Percentiles rank a stretch among this genome's conserved stretches.
Conservation (phyloP, 345 rosid genomes). For the Moricandia arvensis region DNA sequence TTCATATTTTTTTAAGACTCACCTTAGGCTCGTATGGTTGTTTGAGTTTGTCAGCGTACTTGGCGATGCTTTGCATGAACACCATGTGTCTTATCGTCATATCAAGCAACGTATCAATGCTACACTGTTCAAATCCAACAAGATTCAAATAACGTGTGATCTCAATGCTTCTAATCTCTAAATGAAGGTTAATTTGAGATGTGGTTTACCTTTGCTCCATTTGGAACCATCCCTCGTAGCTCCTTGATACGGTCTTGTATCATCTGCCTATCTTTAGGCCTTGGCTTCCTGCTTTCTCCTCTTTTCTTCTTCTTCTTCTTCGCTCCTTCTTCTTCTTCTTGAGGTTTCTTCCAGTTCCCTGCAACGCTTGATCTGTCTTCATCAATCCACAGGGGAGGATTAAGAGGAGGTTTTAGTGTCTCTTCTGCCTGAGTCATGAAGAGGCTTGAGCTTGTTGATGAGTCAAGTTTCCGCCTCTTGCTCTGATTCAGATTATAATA, state of each 20-base stretch:
- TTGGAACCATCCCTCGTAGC: slow-evolving; percentile 81
- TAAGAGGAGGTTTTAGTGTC: slow-evolving; percentile 29
- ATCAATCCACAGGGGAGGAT: slow-evolving; percentile 61
- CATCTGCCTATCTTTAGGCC: slow-evolving; percentile 96
- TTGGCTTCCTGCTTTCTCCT: slow-evolving; percentile 79
- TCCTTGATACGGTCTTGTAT: slow-evolving; percentile 93
- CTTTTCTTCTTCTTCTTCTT: slow-evolving; percentile 78
- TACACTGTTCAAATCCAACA: slow-evolving; percentile 54
- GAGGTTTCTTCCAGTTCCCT: slow-evolving; percentile 46
- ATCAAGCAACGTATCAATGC: slow-evolving; percentile 82
- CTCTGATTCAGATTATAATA: slow-evolving; percentile 14
- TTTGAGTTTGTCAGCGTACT: slow-evolving; percentile 78
- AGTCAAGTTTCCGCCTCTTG: slow-evolving; percentile 54
- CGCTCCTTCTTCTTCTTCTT: slow-evolving; percentile 56
- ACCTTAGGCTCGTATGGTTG: slow-evolving; percentile 66
- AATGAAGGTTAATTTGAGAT: neutral
- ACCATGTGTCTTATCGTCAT: slow-evolving; percentile 79
- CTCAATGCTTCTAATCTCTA: neutral
- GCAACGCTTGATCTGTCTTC: slow-evolving; percentile 38
- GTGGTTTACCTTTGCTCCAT: slow-evolving; percentile 68
- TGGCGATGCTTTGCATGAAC: slow-evolving; percentile 83
- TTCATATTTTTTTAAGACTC: neutral
- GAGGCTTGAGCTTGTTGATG: slow-evolving; percentile 37
- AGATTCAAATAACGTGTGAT: neutral
- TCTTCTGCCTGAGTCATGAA: slow-evolving; percentile 20